These are phyloP conservation scores for Blepharisma japonicum DNA, from an alignment of 73 alveolate species.

Conservation along the genomic window DNA sequence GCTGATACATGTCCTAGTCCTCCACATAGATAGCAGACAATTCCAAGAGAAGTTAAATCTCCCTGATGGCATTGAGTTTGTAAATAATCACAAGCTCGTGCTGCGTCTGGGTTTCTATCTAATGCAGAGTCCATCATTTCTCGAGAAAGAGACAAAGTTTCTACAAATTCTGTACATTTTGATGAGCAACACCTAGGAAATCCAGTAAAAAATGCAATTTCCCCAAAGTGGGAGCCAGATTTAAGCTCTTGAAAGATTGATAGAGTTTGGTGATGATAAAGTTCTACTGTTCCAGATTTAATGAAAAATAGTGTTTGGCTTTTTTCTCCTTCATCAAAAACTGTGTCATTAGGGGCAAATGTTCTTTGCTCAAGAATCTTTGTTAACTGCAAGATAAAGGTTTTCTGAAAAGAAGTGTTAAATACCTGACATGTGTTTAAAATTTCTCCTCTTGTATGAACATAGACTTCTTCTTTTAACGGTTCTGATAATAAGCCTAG, in stretches of 20 bases:
- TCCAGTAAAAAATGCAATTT: constrained; percentile 76
- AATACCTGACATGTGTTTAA: constrained; percentile 56
- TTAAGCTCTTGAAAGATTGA: constrained; percentile 51
- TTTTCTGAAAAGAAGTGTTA: constrained; percentile 47
- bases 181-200: constrained; percentile 72
- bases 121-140: constrained; percentile 45
- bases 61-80: constrained; percentile 43
- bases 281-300: constrained; percentile 67
- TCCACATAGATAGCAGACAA: constrained; percentile 71
- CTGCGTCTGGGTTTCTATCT: constrained; percentile 55
- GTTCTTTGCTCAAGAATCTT: constrained; percentile 50
- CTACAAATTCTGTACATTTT: constrained; percentile 67
- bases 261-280: constrained; percentile 52
- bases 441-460: constrained; percentile 59
- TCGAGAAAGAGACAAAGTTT: constrained; percentile 47
- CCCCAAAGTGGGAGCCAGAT: constrained; percentile 71
- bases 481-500: constrained; percentile 61
- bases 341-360: constrained; percentile 70
- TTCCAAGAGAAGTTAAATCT: constrained; percentile 35
- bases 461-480: constrained; percentile 54
- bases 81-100: constrained; percentile 42
- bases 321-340: constrained; percentile 59
- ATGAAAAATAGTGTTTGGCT: constrained; percentile 69
- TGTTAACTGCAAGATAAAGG: constrained; percentile 52
- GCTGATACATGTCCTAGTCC: constrained; percentile 56